Base-by-base conservation (phyloP, 2,329 filamentous ascomycete species). In the Whalleya microplaca region DNA sequence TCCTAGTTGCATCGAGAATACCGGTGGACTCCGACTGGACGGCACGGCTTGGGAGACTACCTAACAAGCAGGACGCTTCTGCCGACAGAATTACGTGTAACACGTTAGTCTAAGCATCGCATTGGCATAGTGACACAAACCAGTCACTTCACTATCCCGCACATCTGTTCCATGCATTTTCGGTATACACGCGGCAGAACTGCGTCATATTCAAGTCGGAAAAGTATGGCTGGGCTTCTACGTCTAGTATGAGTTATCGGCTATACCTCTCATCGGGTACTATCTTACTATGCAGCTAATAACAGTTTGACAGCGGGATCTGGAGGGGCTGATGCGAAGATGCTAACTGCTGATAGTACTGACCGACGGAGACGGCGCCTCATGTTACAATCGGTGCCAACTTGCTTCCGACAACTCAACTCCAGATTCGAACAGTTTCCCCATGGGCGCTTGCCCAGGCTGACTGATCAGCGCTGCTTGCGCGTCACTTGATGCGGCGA, bases 61-160 rank as follows among this genome's bases (percentile, higher is more conserved):
- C 50, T 56, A 50, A 44, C 47, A 42, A 55, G 32, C 21, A 48
- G 12, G 10, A 41, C 51, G 14, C 46, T 46, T 56, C 32, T 37
- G 21, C n/a, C 21, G 4, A 18, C 27, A 46, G 23, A 32, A 32
- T 27, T 12, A 46, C 27, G 57, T 63, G 57, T 51, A 52, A 61
- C 53, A 32, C 32, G 45, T 40, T 20, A 56, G 32, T 16, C 5
- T 52, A 54, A 48, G 53, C 48, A 55, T 58, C 50, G 49, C 52
- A 43, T 52, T 61, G 57, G 55, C 54, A 56, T 56, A 59, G 56
- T 64, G 51, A 53, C 59, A 64, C 59, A 32, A 61, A 51, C 56
- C 62, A 45, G 51, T 48, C 44, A 41, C 21, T 29, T 49, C 44
- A 18, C 48, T 54, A 52, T 21, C 58, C 48, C 51, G 51, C 53